Evolutionary conservation across 176 grass and related monocot genomes (phyloP).

Genomic region (Sorghum bicolor): DNA sequence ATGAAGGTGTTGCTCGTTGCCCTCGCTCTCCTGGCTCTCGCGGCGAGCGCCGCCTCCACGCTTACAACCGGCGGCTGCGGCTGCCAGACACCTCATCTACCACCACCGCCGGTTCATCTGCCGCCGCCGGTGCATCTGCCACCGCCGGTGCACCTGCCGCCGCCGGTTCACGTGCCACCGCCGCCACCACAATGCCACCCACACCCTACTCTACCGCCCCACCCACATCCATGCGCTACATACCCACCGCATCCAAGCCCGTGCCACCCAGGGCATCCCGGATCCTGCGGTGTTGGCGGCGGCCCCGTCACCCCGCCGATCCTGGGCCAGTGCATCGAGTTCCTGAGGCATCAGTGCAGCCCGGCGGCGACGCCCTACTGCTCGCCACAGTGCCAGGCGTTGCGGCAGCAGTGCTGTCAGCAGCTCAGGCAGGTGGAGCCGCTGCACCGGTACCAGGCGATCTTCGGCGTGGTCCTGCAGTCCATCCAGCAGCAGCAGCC

Average conservation of each 20-base stretch:
- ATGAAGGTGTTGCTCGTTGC: background rate
- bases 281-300: background rate
- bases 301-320: too few species aligned
- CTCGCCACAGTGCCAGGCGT: background rate
- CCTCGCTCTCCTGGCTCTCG: background rate
- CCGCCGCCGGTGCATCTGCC: background rate
- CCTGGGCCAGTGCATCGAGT: background rate
- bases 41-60: background rate
- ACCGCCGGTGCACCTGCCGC: background rate
- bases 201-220: too few species aligned
- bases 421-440: constrained; percentile 22
- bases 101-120: background rate
- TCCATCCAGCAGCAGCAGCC: background rate
- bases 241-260: background rate
- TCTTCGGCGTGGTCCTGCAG: background rate
- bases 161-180: too few species aligned
- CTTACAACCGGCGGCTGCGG: background rate
- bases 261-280: background rate
- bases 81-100: background rate
- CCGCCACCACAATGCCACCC: background rate
- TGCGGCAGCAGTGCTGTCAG: constrained; percentile 4
- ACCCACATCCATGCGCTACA: background rate
- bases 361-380: background rate
- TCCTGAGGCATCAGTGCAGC: constrained; percentile 24
- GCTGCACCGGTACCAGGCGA: background rate